Base-by-base conservation (phyloP, 192 early-diverging fungal species). In the Podila minutissima region DNA sequence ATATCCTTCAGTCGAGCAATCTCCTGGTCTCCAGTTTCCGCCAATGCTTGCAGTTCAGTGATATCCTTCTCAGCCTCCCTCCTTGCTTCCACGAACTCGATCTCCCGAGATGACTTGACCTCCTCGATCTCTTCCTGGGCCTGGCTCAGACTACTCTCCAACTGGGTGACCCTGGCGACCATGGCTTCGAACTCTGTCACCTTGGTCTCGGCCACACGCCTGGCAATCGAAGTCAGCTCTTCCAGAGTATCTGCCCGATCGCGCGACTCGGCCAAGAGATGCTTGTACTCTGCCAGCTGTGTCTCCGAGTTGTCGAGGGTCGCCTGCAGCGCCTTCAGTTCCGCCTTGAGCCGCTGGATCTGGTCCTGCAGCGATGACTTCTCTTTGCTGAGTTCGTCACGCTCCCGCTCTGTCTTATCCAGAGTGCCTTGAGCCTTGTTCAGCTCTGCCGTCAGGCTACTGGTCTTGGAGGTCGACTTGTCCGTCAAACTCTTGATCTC, bases 151-250 rank as follows among this genome's bases (percentile, higher is more conserved):
- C 64, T 59, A 0, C 20, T 35, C 24, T 83, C 74, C 33, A 77
- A 5, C 38, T 72, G 66, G 1, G 32, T 19, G 41, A 58, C 38
- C 46, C 46, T 68, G 38, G 26, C 20, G 7, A 68, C 73, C 38
- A 69, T 49, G 2, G 50, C 28, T 28, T 82, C 78, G 24, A 74
- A 41, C 33, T 82, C 67, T 7, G 51, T 55, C 24, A 74, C 67
- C 37, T 73, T 78, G 13, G 72, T 48, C 61, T 79, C 75, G 0
- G 75, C 75, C 4, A 79, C 69, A 2, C 69, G 69, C 38, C 67
- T 71, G n/a, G 75, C 75, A n/a, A 79, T 79, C 51, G 75, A 79
- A 6, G 75, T 79, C 65, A 79, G 38, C 58, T 79, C 75, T 31
- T 79, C 75, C 2, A 79, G 66, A 1, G 75, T 79, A 37, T 72